Evolutionary conservation across 129 eudicot species (phyloP), one percentile per base, ranked within the genome.

Genomic region (Calendula officinalis): DNA sequence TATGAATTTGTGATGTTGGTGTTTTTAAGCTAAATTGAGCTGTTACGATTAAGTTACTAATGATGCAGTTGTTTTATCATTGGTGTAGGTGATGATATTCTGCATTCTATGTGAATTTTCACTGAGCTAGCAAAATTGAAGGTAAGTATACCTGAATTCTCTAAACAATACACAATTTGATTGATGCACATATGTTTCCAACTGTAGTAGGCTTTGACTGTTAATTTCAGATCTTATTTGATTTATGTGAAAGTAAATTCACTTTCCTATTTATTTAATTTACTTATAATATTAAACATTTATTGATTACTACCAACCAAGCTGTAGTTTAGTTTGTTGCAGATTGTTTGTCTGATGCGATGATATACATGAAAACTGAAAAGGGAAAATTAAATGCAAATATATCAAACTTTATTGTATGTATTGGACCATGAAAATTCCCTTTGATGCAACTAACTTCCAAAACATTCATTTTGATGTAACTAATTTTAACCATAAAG

Each of bases 101-200:
- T 16, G 59, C 49, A 66, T 66, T 56, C 34, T 42, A 48, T 32
- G 50, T 71, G 62, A 71, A 61, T 61, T 32, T 30, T 15, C 14
- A 14, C 40, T 40, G 14, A 71, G 34, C 16, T 59, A 39, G 42
- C 62, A 54, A 70, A 59, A 10, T 37, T 50, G 17, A 60, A 61
- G 63, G 76, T 72, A 42, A 51, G 33, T 63, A 62, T 16, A 36
- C 40, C 11, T 45, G 6, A 36, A 32, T 57, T 17, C 32, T 40
- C 17, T 66, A 4, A 6, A 16, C 11, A 35, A 0, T 6, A 37
- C 49, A 38, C 10, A 1, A 49, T 22, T 30, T 66, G 61, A 49
- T 60, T 15, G 6, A 69, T 36, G 34, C 10, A 58, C 47, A 27
- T 59, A 36, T 47, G 67, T 46, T 47, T 12, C 3, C 39, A 60